Conservation (phyloP, 1,284 basidiomycete species). For the Puccinia polysora region DNA sequence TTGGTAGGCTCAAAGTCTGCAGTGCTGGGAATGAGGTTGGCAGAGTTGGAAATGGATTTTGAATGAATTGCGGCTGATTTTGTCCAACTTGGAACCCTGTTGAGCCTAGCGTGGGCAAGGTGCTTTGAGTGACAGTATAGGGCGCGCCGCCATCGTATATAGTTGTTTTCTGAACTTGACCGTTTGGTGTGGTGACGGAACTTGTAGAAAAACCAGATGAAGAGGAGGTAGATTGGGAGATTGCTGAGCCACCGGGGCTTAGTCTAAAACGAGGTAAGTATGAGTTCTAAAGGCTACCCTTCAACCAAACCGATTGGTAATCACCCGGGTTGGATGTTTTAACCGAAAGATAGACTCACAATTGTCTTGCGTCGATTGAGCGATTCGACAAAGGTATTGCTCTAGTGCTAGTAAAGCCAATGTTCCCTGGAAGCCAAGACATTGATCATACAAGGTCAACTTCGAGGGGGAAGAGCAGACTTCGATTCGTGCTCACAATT, state of each 20-base stretch:
- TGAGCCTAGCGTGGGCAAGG: neutral
- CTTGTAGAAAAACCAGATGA: neutral
- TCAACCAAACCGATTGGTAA: neutral
- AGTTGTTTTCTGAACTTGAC: conserved; percentile 1
- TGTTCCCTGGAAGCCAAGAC: too few species aligned
- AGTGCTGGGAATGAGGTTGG: conserved; percentile 2
- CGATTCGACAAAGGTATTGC: neutral
- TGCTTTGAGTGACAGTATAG: conserved; percentile 17
- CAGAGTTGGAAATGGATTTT: neutral
- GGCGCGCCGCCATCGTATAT: conserved; percentile 10
- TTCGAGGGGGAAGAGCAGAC: too few species aligned
- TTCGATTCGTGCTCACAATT: too few species aligned
- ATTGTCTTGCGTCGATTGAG: neutral
- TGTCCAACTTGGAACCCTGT: conserved; percentile 5
- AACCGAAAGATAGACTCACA: neutral
- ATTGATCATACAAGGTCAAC: too few species aligned
- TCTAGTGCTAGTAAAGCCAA: neutral
- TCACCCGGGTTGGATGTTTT: neutral
- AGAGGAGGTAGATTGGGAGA: neutral
- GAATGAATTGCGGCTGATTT: conserved; percentile 10
- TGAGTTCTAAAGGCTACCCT: neutral
- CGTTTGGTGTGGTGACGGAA: conserved; percentile 14
- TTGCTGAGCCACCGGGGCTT: neutral
- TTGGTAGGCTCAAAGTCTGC: conserved; percentile 4
- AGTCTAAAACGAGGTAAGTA: neutral